Evolutionary conservation across 352 stramenopile genomes (phyloP), one percentile per base, ranked within the genome.

Genomic region (Phytophthora palmivora): DNA sequence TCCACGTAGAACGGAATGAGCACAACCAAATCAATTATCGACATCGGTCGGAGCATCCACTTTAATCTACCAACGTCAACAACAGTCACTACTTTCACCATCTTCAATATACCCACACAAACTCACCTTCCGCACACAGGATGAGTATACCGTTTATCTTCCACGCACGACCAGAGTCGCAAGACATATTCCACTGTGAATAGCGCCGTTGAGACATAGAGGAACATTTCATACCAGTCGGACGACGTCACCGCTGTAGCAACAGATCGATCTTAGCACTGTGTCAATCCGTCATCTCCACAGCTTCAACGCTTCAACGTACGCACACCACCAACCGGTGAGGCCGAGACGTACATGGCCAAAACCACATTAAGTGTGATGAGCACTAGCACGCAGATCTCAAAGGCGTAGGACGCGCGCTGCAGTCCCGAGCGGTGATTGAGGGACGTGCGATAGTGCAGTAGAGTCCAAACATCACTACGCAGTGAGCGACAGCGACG

Each of bases 31-130:
- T 94, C 87, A 43, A 95, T 94, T 18, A 94, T 15, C 0, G 87
- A 94, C 82, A 94, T 92, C 1, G 87, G 84, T 19, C 74, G 76
- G 0, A 83, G 10, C 84, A 93, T 94, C 87, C 87, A 95, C 58
- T 78, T 82, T 12, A 94, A 50, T 42, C 85, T 92, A 36, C n/a
- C 15, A 36, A 56, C 21, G 19, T 3, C 14, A 12, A 54, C 43
- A 22, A 53, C 7, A 49, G 4, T 36, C 21, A n/a, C 22, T 33
- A 34, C 7, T 14, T 33, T 49, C 15, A 58, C 15, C 18, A 44
- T 14, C 16, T 33, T 26, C 33, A 14, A 41, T 3, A 15, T 22
- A 24, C 15, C 15, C 53, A 14, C 33, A 36, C 18, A 3, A 37
- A 44, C 56, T 11, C 43, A 91, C 85, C 87, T 58, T 41, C 84